Conservation (phyloP, 73 alveolate genomes). For the Tetrahymena borealis region DNA sequence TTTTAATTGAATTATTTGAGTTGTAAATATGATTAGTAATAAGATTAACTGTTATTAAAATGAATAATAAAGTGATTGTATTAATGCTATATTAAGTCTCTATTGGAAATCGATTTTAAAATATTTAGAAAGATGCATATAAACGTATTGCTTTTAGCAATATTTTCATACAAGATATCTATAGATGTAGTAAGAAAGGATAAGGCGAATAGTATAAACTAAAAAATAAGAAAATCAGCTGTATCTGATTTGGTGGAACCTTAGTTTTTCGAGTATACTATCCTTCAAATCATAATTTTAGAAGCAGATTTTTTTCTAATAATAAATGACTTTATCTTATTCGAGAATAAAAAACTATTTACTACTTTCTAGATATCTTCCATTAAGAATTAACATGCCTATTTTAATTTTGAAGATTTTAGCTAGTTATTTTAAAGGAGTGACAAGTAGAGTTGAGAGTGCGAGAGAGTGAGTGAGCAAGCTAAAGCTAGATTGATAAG, state of each 20-base stretch:
- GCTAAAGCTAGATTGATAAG: background rate
- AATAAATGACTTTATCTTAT: background rate
- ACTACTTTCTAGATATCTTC: background rate
- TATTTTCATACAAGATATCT: background rate
- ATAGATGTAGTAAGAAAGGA: background rate
- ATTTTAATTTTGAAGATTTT: background rate
- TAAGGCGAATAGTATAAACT: background rate
- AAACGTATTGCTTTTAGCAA: background rate
- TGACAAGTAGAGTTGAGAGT: background rate
- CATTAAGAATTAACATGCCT: background rate
- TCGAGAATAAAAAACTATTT: background rate
- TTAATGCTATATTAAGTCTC: no score
- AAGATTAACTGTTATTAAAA: no score
- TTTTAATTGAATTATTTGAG: no score
- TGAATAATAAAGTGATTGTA: no score
- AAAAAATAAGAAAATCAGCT: background rate
- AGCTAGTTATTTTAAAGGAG: background rate
- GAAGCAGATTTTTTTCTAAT: background rate
- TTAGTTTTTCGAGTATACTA: background rate
- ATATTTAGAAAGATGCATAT: slow-evolving; percentile 1
- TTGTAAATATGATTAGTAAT: no score
- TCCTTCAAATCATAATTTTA: background rate
- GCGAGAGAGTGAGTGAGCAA: background rate
- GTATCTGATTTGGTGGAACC: background rate
- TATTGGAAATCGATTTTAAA: no score